Evolutionary conservation across 2,329 filamentous ascomycete species (phyloP).

Genomic region (Verruconis gallopava): DNA sequence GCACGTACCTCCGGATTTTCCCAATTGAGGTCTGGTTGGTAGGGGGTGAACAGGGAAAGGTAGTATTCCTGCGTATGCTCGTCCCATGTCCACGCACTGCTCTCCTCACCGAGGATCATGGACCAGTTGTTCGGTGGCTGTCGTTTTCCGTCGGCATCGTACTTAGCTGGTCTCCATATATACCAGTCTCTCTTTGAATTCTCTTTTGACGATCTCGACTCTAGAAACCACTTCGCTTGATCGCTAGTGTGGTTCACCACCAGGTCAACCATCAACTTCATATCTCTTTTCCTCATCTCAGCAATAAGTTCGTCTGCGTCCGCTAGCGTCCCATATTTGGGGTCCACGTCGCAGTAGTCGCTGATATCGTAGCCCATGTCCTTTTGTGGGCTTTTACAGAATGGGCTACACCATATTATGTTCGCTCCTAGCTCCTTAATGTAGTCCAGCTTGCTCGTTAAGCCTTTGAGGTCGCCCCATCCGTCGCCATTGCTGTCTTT

Average conservation of each 20-base stretch:
- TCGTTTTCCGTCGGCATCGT: conserved; percentile 39
- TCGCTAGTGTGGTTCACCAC: conserved; percentile 33
- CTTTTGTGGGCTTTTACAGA: conserved; percentile 40
- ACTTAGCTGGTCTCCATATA: conserved; percentile 49
- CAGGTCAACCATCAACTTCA: conserved; percentile 38
- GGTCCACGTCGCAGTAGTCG: conserved; percentile 35
- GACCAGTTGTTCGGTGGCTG: conserved; percentile 45
- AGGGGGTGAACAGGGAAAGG: conserved; percentile 32
- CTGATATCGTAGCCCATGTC: conserved; percentile 42
- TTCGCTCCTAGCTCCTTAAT: conserved; percentile 46
- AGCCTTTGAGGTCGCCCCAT: conserved; percentile 51
- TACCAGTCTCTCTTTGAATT: conserved; percentile 49
- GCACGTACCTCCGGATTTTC: conserved; percentile 31
- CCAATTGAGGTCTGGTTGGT: conserved; percentile 38
- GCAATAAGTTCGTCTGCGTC: conserved; percentile 34
- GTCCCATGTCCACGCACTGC: conserved; percentile 33
- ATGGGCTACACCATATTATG: conserved; percentile 43
- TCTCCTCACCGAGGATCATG: conserved; percentile 25
- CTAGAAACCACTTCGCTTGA: conserved; percentile 46
- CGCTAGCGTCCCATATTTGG: conserved; percentile 32
- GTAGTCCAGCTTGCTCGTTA: conserved; percentile 53
- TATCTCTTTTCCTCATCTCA: conserved; percentile 30
- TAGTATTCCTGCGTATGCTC: conserved; percentile 35
- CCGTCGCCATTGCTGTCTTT: conserved; percentile 47
- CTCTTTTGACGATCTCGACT: conserved; percentile 37